These are phyloP conservation scores for Aspergillus mulundensis DNA, from an alignment of 495 filamentous ascomycete genomes.

Conservation along the genomic window DNA sequence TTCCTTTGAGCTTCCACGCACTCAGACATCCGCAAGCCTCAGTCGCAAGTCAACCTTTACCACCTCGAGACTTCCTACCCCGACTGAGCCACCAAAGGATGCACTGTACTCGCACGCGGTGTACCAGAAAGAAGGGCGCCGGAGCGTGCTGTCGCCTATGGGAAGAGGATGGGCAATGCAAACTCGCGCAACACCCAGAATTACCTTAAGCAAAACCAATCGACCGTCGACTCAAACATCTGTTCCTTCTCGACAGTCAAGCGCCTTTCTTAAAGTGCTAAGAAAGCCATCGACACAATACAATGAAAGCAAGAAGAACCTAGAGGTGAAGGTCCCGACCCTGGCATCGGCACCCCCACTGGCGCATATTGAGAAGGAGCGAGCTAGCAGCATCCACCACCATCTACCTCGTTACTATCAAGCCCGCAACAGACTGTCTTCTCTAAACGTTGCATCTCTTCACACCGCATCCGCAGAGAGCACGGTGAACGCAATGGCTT, in stretches of 20 bases:
- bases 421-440: not conserved
- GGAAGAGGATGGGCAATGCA: constrained; percentile 3
- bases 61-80: constrained; percentile 19
- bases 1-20: not conserved
- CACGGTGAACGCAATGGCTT: not conserved
- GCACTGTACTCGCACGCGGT: constrained; percentile 14
- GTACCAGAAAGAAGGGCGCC: constrained; percentile 18
- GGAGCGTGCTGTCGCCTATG: constrained; percentile 13
- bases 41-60: not conserved
- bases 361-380: not conserved
- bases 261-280: not conserved
- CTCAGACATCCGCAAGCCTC: not conserved
- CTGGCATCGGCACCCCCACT: not conserved
- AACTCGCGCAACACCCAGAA: not conserved
- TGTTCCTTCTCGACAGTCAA: not conserved
- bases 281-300: not conserved
- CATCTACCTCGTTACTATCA: not conserved
- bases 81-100: constrained; percentile 5
- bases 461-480: not conserved
- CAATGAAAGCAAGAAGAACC: not conserved
- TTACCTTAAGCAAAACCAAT: not conserved
- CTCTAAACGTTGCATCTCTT: not conserved
- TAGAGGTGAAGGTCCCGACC: not conserved
- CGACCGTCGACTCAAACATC: not conserved
- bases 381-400: not conserved